A percentile compares a stretch with the other conserved stretches of the same genome.
Evolutionary conservation across 2,329 filamentous ascomycete species (phyloP).

Genomic region (Phaeosphaeriaceae sp.): DNA sequence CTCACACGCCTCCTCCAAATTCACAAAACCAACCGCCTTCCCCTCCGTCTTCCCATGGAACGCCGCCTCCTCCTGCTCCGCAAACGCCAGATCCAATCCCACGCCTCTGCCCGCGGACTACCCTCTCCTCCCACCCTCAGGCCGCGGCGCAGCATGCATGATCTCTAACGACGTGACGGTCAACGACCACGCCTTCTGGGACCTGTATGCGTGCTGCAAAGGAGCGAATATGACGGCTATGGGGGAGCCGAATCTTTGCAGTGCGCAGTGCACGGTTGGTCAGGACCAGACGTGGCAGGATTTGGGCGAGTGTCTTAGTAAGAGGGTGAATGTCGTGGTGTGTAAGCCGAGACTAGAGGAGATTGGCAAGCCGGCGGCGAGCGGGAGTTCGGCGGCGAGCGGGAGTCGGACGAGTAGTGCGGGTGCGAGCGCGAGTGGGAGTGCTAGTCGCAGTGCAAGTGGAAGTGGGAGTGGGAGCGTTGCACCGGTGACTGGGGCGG

Average conservation of each 20-base stretch:
- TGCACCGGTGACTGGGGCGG: not conserved
- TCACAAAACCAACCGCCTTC: conserved; percentile 15
- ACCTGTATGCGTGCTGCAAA: conserved; percentile 28
- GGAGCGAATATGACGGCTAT: conserved; percentile 6
- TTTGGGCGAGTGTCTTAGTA: conserved; percentile 27
- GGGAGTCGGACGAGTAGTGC: conserved; percentile 5
- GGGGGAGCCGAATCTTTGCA: conserved; percentile 14
- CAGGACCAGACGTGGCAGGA: conserved; percentile 19
- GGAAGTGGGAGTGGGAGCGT: conserved; percentile 5
- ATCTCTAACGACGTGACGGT: conserved; percentile 27
- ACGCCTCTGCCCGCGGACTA: conserved; percentile 8
- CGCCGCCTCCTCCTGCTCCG: conserved; percentile 9
- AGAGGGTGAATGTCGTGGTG: conserved; percentile 21
- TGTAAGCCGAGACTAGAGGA: conserved; percentile 16
- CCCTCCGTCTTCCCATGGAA: conserved; percentile 21
- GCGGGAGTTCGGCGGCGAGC: not conserved
- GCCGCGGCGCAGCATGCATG: conserved; percentile 14
- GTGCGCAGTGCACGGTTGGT: conserved; percentile 14
- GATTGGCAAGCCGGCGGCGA: conserved; percentile 1
- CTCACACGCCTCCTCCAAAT: conserved; percentile 9
- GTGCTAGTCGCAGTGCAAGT: not conserved
- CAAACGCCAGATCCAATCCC: conserved; percentile 4
- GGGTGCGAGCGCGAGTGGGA: conserved; percentile 5
- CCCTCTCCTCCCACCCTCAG: conserved; percentile 8
- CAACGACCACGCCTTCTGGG: conserved; percentile 33